Evolutionary conservation across 306 rosid species (phyloP).

Genomic region (Bauhinia variegata): DNA sequence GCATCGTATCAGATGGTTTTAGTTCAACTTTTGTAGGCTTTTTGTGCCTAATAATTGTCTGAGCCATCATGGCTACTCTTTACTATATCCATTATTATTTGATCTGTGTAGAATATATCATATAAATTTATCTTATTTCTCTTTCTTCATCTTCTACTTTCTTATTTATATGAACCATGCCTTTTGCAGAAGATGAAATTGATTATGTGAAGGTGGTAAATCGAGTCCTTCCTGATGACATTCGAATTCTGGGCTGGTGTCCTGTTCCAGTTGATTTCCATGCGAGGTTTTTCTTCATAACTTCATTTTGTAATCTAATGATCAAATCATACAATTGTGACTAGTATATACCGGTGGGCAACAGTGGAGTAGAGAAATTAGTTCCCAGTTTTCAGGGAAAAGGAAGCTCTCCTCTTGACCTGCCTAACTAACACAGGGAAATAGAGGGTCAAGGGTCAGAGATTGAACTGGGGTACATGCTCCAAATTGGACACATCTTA

Average conservation of each 20-base stretch:
- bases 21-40: conserved; percentile 17
- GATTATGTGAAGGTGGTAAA: conserved; percentile 92
- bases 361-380: conserved; percentile 11
- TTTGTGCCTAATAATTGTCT: conserved; percentile 9
- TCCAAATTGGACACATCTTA: too few species aligned
- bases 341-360: conserved; percentile 26
- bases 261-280: conserved; percentile 78
- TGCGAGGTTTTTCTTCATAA: conserved; percentile 72
- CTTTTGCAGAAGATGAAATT: conserved; percentile 68
- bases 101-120: conserved; percentile 9
- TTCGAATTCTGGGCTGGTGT: conserved; percentile 87
- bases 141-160: too few species aligned
- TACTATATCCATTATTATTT: conserved; percentile 1
- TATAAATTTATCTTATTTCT: not conserved
- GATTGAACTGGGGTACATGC: too few species aligned
- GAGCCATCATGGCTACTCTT: conserved; percentile 16
- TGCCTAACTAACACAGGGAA: too few species aligned
- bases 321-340: conserved; percentile 24
- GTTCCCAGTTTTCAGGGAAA: conserved; percentile 7
- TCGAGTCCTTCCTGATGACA: conserved; percentile 82
- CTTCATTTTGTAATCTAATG: conserved; percentile 31
- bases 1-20: conserved; percentile 7
- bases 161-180: not conserved
- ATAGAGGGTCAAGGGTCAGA: too few species aligned
- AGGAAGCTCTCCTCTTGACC: not conserved